Evolutionary conservation across 1,139 yeast genomes (phyloP).

Genomic region (Tardiomyces blankii): DNA sequence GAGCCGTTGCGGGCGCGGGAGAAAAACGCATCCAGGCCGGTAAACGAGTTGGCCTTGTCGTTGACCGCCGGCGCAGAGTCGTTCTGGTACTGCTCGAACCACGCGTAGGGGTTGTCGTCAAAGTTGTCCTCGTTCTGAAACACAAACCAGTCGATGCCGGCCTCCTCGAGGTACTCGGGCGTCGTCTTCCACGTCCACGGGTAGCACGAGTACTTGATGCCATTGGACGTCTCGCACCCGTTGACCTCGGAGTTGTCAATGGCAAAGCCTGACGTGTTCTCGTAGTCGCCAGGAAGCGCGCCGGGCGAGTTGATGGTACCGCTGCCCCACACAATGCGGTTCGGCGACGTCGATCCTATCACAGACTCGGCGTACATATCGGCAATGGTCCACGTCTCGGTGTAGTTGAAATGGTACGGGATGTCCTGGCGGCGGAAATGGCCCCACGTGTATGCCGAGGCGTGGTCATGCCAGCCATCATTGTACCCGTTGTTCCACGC

Average conservation of each 20-base stretch:
- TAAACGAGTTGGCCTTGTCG: conserved; percentile 13
- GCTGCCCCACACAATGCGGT: conserved; percentile 18
- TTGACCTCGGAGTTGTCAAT: not conserved
- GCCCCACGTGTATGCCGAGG: conserved; percentile 17
- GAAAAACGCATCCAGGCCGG: conserved; percentile 13
- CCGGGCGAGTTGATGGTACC: conserved; percentile 15
- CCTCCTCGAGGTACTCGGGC: conserved; percentile 15
- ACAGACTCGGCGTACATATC: conserved; percentile 27
- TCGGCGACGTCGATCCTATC: conserved; percentile 18
- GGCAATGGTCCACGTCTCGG: conserved; percentile 69
- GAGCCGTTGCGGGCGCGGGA: conserved; percentile 15
- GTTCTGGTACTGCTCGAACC: conserved; percentile 14
- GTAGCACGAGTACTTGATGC: conserved; percentile 12
- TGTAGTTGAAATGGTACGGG: conserved; percentile 43
- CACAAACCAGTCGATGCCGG: conserved; percentile 16
- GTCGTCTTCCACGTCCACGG: conserved; percentile 18
- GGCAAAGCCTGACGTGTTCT: not conserved
- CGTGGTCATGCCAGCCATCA: conserved; percentile 16
- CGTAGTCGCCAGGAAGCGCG: conserved; percentile 6
- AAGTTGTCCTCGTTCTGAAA: conserved; percentile 17
- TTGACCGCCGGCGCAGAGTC: conserved; percentile 7
- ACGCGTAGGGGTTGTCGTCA: conserved; percentile 17
- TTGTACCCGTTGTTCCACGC: conserved; percentile 17
- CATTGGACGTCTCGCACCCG: conserved; percentile 12
- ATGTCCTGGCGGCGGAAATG: conserved; percentile 12